These are phyloP conservation scores for Leccinum truebloodii DNA, from an alignment of 768 basidiomycete genomes.

Conservation along the genomic window DNA sequence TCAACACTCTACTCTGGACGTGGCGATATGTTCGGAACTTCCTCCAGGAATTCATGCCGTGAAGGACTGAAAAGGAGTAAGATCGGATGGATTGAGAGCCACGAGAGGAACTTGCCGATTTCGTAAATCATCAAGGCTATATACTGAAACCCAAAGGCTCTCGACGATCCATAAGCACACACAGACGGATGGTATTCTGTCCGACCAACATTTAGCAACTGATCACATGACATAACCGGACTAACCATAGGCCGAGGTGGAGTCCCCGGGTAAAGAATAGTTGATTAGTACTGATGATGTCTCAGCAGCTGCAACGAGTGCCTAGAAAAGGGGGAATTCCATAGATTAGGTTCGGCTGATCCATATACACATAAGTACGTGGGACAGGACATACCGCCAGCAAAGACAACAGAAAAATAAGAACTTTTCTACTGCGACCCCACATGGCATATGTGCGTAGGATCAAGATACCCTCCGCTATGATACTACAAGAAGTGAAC, in stretches of 20 bases:
- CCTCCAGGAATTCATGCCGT: too few relatives aligned
- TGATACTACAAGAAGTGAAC: constrained; percentile 15
- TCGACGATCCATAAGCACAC: constrained; percentile 20
- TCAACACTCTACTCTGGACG: too few relatives aligned
- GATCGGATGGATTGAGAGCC: too few relatives aligned
- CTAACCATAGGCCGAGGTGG: too few relatives aligned
- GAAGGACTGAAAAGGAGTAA: too few relatives aligned
- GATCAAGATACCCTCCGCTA: constrained; percentile 4
- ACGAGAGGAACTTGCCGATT: constrained; percentile 14
- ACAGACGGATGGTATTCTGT: constrained; percentile 23
- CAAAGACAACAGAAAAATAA: constrained; percentile 20
- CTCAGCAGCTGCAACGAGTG: constrained; percentile 12
- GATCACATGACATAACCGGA: too few relatives aligned
- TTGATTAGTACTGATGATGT: not conserved
- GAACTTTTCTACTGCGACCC: constrained; percentile 19
- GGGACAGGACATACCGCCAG: constrained; percentile 14
- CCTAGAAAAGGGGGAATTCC: constrained; percentile 4
- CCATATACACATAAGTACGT: too few relatives aligned
- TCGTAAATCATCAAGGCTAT: constrained; percentile 21
- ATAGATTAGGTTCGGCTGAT: too few relatives aligned
- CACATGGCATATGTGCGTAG: constrained; percentile 32
- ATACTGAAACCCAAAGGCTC: constrained; percentile 17
- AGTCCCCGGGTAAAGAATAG: too few relatives aligned
- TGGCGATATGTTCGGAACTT: too few relatives aligned
- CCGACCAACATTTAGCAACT: not conserved